These are phyloP conservation scores for Tolypocladium tundrense DNA, from an alignment of 2,329 filamentous ascomycete species.

Conservation along the genomic window DNA sequence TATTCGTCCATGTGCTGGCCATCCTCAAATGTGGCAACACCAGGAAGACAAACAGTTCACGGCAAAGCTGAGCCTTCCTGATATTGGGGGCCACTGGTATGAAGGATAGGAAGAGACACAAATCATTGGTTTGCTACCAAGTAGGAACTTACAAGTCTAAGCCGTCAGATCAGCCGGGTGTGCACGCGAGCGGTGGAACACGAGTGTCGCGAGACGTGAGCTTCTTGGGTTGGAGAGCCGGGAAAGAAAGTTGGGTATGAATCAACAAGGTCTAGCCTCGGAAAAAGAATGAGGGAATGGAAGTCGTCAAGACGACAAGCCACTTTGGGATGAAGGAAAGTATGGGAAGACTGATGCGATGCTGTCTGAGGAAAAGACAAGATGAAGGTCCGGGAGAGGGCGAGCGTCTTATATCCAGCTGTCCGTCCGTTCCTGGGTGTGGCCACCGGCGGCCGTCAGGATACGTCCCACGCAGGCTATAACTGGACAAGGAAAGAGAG, in stretches of 20 bases:
- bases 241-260: slow-evolving; percentile 9
- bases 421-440: not conserved
- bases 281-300: slow-evolving; percentile 15
- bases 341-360: slow-evolving; percentile 1
- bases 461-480: slow-evolving; percentile 1
- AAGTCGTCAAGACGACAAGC: slow-evolving; percentile 21
- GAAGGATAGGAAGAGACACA: not conserved
- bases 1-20: not conserved
- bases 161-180: not conserved
- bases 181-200: not conserved
- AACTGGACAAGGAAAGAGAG: slow-evolving; percentile 3
- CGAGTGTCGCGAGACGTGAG: slow-evolving; percentile 5
- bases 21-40: not conserved
- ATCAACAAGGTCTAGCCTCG: slow-evolving; percentile 26
- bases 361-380: slow-evolving; percentile 3
- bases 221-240: slow-evolving; percentile 7
- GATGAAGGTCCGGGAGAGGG: not conserved
- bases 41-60: not conserved
- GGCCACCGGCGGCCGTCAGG: not conserved
- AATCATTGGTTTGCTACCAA: not conserved
- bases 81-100: not conserved
- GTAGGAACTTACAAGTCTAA: not conserved
- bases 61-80: not conserved
- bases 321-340: slow-evolving; percentile 9
- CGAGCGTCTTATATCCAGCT: slow-evolving; percentile 6